These are phyloP conservation scores for Solanum stenotomum DNA, from an alignment of 257 asterid genomes.

Conservation along the genomic window DNA sequence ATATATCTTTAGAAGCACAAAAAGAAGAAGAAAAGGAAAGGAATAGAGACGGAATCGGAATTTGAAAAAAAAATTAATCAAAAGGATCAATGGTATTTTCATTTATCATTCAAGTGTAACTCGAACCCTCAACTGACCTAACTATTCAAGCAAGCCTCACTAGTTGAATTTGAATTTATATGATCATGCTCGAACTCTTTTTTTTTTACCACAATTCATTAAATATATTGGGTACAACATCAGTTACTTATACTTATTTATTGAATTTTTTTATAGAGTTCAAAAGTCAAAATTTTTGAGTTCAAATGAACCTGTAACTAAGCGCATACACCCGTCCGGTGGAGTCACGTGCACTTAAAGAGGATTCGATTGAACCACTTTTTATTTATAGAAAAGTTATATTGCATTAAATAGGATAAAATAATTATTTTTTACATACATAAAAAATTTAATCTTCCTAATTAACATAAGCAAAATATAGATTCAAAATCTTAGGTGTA, in stretches of 20 bases:
- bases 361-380: not conserved
- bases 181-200: not conserved
- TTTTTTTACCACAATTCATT: not conserved
- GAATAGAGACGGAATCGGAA: fast-evolving
- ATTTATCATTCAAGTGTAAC: not conserved
- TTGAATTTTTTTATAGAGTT: not conserved
- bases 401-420: not conserved
- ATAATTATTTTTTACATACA: too few relatives aligned
- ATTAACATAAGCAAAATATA: not conserved
- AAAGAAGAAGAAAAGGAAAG: not conserved
- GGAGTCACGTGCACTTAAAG: not conserved
- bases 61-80: too few relatives aligned
- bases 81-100: not conserved
- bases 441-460: not conserved
- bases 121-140: fast-evolving
- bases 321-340: fast-evolving
- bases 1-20: not conserved
- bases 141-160: not conserved
- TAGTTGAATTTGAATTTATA: not conserved
- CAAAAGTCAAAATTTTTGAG: fast-evolving
- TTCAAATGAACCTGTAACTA: not conserved
- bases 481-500: not conserved
- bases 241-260: not conserved
- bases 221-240: not conserved
- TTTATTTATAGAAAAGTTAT: not conserved